Evolutionary conservation across 306 rosid genomes (phyloP), one percentile per base, ranked within the genome.

Genomic region (Fragaria vesca): DNA sequence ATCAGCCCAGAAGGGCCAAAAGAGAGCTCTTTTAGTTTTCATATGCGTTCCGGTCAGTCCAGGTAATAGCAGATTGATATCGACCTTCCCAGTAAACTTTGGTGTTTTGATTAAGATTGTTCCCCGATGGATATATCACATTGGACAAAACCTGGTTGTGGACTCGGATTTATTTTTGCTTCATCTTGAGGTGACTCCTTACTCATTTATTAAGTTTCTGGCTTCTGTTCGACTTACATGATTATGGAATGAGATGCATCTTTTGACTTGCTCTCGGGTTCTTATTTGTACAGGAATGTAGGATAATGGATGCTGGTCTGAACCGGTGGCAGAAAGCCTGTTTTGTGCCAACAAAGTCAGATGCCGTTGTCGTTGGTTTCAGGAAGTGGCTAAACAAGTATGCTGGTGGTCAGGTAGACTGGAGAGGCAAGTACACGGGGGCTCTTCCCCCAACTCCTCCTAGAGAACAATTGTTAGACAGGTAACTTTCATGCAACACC

Each of bases 111-210:
- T 90, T 18, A 90, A 85, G 86, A 57, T 92, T 80, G 86, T 88
- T 71, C 98, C 97, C 3, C 75, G 97, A 74, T 94, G 98, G 98
- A 81, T 94, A 4, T 91, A 86, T 82, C 98, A 94, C 80, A 16
- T 92, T 24, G 84, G 91, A 77, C 97, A 89, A 77, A 94, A 90
- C 88, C 85, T 89, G 68, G 46, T 94, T 77, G 74, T 94, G 58
- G 98, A 94, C 86, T 94, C 98, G 11, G 98, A 92, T 86, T 86
- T 92, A 60, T 88, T 84, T 82, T 96, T 94, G 81, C 97, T 94
- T 75, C 98, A 94, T 77, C 62, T 92, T 76, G 95, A 92, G 98
- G 98, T 94, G 81, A 84, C n/a, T 85, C 72, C 50, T 66, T 36
- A 68, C 45, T 78, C 68, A 67, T 42, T 62, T 75, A 32, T 76